Evolutionary conservation across 1,284 basidiomycete species (phyloP).

Genomic region (Ceratobasidium sp.): DNA sequence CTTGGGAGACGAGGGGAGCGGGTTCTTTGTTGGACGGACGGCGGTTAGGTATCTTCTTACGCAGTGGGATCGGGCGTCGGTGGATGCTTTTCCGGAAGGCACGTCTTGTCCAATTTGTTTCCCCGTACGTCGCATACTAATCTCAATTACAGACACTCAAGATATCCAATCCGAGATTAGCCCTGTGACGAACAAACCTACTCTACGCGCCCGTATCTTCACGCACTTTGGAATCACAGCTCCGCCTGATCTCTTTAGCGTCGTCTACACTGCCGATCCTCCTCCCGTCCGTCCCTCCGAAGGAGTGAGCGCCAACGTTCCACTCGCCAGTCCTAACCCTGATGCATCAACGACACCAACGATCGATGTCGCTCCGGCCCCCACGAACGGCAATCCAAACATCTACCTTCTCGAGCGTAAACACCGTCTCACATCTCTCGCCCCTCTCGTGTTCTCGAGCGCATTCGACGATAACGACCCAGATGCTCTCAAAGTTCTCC

Average conservation of each 20-base stretch:
- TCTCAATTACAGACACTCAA: background rate
- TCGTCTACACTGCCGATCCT: slow-evolving; percentile 54
- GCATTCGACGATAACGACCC: slow-evolving; percentile 72
- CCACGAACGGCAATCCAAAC: slow-evolving; percentile 49
- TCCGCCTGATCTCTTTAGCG: slow-evolving; percentile 66
- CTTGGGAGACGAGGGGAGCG: slow-evolving; percentile 81
- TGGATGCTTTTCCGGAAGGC: slow-evolving; percentile 48
- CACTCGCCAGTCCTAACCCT: slow-evolving; percentile 42
- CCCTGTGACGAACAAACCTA: slow-evolving; percentile 48
- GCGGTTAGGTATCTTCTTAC: slow-evolving; percentile 70
- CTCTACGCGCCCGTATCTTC: slow-evolving; percentile 54
- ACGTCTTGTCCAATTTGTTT: background rate
- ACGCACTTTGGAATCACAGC: slow-evolving; percentile 48
- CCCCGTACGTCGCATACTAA: background rate
- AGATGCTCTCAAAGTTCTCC: slow-evolving; percentile 68
- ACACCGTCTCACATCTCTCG: slow-evolving; percentile 74
- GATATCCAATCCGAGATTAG: slow-evolving; percentile 42
- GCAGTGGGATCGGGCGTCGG: slow-evolving; percentile 63
- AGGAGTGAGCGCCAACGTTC: slow-evolving; percentile 57
- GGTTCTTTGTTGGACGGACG: slow-evolving; percentile 77
- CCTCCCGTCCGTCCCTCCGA: slow-evolving; percentile 1
- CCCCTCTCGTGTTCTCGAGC: slow-evolving; percentile 75
- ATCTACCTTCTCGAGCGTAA: slow-evolving; percentile 64
- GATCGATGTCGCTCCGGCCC: slow-evolving; percentile 50
- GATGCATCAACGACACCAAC: background rate